Conservation (phyloP, 2,329 filamentous ascomycete species). For the Sporothrix sp. region DNA sequence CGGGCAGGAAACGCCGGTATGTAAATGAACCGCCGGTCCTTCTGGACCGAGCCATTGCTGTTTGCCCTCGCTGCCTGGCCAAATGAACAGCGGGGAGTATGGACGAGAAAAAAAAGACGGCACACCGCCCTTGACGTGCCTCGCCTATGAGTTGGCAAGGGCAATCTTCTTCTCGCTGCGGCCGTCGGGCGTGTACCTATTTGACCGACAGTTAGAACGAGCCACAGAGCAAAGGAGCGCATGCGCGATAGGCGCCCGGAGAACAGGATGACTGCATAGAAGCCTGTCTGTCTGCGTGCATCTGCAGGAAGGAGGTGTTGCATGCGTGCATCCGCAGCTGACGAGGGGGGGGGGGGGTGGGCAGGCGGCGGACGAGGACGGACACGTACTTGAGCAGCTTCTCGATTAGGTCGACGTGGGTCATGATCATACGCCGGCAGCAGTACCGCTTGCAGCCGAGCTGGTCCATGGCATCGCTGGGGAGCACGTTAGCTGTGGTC, state of each 20-base stretch:
- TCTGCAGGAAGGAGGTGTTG: no score
- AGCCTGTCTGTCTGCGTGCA: not conserved
- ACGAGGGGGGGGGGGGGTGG: no score
- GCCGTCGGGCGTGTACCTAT: slow-evolving; percentile 52
- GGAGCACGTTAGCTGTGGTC: not conserved
- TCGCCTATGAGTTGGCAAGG: slow-evolving; percentile 17
- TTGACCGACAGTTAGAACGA: not conserved
- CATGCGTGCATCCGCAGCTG: no score
- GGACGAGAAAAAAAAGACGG: not conserved
- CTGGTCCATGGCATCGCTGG: slow-evolving; percentile 88
- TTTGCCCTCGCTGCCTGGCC: no score
- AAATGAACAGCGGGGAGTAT: no score
- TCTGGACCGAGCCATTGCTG: no score
- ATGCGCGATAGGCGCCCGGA: not conserved
- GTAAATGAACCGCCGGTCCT: not conserved
- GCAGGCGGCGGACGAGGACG: not conserved
- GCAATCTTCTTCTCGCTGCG: slow-evolving; percentile 52
- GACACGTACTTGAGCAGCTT: slow-evolving; percentile 78
- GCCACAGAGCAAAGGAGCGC: not conserved
- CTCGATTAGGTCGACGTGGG: slow-evolving; percentile 96
- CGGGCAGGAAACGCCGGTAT: no score
- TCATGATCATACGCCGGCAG: slow-evolving; percentile 99
- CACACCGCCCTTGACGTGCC: no score
- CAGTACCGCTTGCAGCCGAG: slow-evolving; percentile 93
- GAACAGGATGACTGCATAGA: slow-evolving; percentile 9